Evolutionary conservation across 2,329 filamentous ascomycete species (phyloP), one percentile per base, ranked within the genome.

Genomic region (Mycosphaerella sp.): DNA sequence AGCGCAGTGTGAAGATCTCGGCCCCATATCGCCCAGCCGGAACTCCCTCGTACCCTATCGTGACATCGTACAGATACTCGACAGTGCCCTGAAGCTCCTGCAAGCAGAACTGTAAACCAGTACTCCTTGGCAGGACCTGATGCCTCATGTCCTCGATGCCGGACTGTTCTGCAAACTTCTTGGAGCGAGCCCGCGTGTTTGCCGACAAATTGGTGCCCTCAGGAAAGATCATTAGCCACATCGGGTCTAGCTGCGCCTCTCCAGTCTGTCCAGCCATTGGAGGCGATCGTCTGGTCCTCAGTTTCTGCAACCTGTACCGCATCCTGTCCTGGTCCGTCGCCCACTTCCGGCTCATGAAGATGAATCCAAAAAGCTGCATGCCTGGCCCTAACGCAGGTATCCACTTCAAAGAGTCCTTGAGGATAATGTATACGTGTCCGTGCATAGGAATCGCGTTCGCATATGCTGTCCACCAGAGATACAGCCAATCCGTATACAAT

Each of bases 291-390:
- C 66, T 68, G 1, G 64, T 76, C 66, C 83, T 86, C 56, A 95
- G 78, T 72, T 89, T 88, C 59, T 80, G 75, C 6, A 95, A 74
- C 1, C 89, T 82, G 67, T 92, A 81, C 12, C 84, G 82, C 66
- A 95, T 77, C 47, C 88, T 82, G 1, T 84, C 80, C 65, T 85
- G 82, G 67, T 95, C 89, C 21, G 82, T 84, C 4, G 84, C 79
- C 88, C 91, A 93, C 68, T 93, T 95, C 55, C 89, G 83, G n/a
- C 87, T 88, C 79, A 95, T 86, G 75, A 95, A 95, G 68, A 95
- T 89, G 77, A 95, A 95, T 62, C 87, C 82, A 68, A 86, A 91
- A 67, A 93, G 85, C 76, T 85, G 83, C 86, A 95, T 95, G 44
- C 86, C 89, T 48, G 80, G 82, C 1, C 89, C 89, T 38, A 95